phyloP scores from a whole-genome alignment of 306 rosid genomes.

The Acmispon strigosus region DNA sequence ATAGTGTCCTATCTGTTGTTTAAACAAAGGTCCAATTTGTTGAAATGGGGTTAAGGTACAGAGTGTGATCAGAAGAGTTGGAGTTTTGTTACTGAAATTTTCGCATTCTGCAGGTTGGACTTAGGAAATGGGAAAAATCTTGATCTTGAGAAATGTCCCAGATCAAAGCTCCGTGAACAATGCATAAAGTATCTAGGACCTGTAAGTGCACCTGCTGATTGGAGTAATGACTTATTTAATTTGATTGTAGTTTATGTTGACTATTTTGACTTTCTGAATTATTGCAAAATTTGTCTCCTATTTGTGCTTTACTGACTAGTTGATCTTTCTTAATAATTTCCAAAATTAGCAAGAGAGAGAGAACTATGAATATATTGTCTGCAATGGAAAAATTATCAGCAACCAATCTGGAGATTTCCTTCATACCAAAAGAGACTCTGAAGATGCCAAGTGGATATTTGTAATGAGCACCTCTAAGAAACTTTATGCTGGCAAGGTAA shows the following conservation, averaged over 20 bases:
- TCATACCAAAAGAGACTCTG: conserved; percentile 39
- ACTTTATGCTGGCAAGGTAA: conserved; percentile 87
- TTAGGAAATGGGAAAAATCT: conserved; percentile 70
- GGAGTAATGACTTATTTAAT: not conserved
- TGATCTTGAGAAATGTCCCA: conserved; percentile 52
- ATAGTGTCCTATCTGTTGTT: not conserved
- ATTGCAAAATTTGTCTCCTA: too few species aligned
- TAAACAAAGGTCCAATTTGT: too few species aligned
- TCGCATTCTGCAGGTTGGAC: conserved; percentile 62
- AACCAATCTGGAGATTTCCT: conserved; percentile 56
- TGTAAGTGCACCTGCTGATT: conserved; percentile 42
- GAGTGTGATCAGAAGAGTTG: not conserved
- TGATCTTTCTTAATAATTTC: not conserved
- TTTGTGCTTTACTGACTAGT: conserved; percentile 19
- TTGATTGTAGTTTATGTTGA: not conserved
- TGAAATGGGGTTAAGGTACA: not conserved
- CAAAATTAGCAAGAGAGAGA: conserved; percentile 70
- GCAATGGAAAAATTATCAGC: conserved; percentile 55
- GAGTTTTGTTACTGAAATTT: not conserved
- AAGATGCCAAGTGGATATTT: conserved; percentile 72
- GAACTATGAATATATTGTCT: conserved; percentile 49
- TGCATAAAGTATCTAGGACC: conserved; percentile 95
- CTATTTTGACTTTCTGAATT: too few species aligned
- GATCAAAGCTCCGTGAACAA: conserved; percentile 66
- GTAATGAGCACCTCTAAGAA: conserved; percentile 88